Conservation (phyloP, 441 rosid genomes). For the Bruguiera hainesii region DNA sequence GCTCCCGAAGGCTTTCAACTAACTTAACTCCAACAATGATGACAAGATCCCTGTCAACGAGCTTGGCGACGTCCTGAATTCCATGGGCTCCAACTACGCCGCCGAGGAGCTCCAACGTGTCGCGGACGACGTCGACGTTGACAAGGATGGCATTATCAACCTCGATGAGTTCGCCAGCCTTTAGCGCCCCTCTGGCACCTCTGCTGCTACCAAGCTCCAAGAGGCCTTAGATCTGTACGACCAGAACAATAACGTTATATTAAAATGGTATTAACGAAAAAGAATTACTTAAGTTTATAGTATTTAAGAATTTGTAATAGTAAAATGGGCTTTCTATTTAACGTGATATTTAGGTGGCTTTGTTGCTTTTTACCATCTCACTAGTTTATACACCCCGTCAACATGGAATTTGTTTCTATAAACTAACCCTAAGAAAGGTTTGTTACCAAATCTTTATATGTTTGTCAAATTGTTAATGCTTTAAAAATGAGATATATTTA, state of each 20-base stretch:
- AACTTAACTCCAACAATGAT: conserved; percentile 50
- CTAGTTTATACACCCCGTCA: no score
- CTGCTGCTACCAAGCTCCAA: conserved; percentile 28
- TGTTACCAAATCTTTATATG: no score
- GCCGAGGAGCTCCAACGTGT: conserved; percentile 40
- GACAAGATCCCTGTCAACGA: conserved; percentile 52
- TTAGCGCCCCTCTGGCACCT: conserved; percentile 11
- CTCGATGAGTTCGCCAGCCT: conserved; percentile 41
- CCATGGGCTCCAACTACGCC: conserved; percentile 43
- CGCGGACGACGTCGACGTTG: conserved; percentile 39
- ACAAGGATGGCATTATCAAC: conserved; percentile 50
- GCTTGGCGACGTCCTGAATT: conserved; percentile 35
- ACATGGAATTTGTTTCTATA: no score
- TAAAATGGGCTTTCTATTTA: no score
- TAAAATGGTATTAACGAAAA: no score
- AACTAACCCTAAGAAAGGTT: no score
- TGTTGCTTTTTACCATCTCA: no score
- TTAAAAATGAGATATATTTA: no score
- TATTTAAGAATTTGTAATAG: no score
- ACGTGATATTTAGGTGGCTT: no score
- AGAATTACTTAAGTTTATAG: no score
- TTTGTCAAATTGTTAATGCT: no score
- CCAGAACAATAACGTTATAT: conserved; percentile 33
- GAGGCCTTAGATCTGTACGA: conserved; percentile 65
- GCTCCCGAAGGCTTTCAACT: conserved; percentile 56